Evolutionary conservation across 2,329 filamentous ascomycete species (phyloP), one percentile per base, ranked within the genome.

Genomic region (Tolypocladium capitatum): DNA sequence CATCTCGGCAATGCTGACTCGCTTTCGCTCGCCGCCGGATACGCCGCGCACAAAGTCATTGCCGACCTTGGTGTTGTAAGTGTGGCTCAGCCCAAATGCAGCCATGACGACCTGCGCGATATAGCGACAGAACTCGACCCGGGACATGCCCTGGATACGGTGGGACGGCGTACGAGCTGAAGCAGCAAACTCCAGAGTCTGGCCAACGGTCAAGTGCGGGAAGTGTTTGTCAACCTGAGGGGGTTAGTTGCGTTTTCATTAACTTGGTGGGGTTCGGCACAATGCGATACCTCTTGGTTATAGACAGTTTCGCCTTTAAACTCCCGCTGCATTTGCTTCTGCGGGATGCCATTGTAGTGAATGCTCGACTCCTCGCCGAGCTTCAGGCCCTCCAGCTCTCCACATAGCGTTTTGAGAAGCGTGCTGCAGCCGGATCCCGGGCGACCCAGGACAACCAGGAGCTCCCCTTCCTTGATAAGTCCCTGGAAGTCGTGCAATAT

Each of bases 1-100:
- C 54, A 86, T 86, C 63, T 92, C 86, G 1, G 84, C 85, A 51
- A 92, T 88, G 41, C 81, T 85, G 5, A 94, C 86, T 60, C 88
- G 80, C 68, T 92, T 90, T 48, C 81, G 72, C 61, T 86, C 83
- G 34, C 83, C 83, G 27, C 83, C 83, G 8, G 76, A 81, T 0
- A 86, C 76, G 44, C 86, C 86, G 1, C 83, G 78, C 11, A 89
- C 73, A 40, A 84, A 79, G 54, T 87, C 83, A 50, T 87, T 80
- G 8, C 86, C 86, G 13, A 90, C 82, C 55, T 82, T 84, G 7
- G 85, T 89, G 50, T 81, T 74, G 55, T 83, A 70, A 0, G 83
- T 85, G 56, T 89, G 83, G 33, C 77, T 78, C 30, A 89, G 78
- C 54, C 83, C 83, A 56, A 86, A 88, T 0, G 84, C 64, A 24